phyloP scores from a whole-genome alignment of 176 grass and related monocot genomes.

The Poa annua region DNA sequence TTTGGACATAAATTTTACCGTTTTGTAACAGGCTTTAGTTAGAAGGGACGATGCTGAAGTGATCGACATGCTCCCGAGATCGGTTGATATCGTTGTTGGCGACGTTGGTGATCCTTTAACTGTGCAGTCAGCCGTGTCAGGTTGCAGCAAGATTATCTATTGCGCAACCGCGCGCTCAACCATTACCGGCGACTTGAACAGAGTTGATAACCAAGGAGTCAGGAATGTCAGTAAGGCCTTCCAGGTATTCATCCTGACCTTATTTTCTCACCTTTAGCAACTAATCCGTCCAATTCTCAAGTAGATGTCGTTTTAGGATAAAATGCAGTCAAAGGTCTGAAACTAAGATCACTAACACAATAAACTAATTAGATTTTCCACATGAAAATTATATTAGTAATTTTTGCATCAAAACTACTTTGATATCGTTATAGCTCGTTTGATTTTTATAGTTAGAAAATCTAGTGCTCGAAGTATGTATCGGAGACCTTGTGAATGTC shows the following conservation, averaged over 20 bases:
- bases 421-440: not conserved
- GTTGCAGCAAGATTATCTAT: constrained; percentile 97
- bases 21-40: constrained; percentile 69
- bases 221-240: constrained; percentile 86
- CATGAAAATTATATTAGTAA: not conserved
- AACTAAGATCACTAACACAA: not conserved
- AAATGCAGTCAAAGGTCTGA: not conserved
- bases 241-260: constrained; percentile 59
- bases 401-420: not conserved
- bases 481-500: not conserved
- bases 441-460: not conserved
- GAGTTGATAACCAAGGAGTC: constrained; percentile 94
- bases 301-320: not conserved
- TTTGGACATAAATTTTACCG: not conserved
- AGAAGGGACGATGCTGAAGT: constrained; percentile 88
- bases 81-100: constrained; percentile 75
- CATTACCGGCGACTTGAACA: constrained; percentile 94
- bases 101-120: constrained; percentile 87
- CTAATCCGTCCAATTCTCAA: not conserved
- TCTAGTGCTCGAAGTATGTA: not conserved
- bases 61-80: constrained; percentile 90
- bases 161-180: constrained; percentile 91
- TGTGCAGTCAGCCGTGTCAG: constrained; percentile 66
- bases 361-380: not conserved
- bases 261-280: constrained; percentile 14